phyloP scores from a whole-genome alignment of 2,329 filamentous ascomycete genomes.

The Aulographum hederae region DNA sequence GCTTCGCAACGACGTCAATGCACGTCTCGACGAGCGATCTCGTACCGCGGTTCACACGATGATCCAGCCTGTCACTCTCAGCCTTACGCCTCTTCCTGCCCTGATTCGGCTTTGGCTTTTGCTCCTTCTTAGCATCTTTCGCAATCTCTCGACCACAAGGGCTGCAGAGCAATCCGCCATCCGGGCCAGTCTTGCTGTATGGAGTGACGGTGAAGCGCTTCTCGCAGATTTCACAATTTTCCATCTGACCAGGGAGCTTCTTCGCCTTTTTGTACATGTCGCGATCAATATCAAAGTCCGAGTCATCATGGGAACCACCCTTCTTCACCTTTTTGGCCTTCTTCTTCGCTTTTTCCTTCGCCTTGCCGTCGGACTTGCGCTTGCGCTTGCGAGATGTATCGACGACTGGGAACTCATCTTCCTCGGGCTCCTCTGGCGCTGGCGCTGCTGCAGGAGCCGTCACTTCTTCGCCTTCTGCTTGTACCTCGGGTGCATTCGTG shows the following conservation, averaged over 20 bases:
- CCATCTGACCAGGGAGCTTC: constrained; percentile 66
- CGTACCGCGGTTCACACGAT: constrained; percentile 43
- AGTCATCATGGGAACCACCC: constrained; percentile 20
- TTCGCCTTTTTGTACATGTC: constrained; percentile 37
- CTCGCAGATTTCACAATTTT: constrained; percentile 68
- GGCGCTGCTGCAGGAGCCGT: constrained; percentile 17
- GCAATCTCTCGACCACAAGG: constrained; percentile 61
- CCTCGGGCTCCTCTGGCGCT: constrained; percentile 15
- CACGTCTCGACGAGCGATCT: constrained; percentile 51
- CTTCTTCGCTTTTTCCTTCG: constrained; percentile 30
- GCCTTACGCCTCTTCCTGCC: constrained; percentile 49
- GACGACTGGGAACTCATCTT: constrained; percentile 18
- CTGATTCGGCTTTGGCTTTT: constrained; percentile 22
- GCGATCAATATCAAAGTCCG: constrained; percentile 27
- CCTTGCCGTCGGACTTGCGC: constrained; percentile 21
- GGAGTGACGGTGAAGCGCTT: constrained; percentile 88
- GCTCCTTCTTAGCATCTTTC: constrained; percentile 44
- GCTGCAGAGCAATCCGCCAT: constrained; percentile 72
- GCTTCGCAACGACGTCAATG: constrained; percentile 43
- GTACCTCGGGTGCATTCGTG: constrained; percentile 14
- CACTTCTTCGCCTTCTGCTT: constrained; percentile 14
- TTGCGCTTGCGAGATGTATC: constrained; percentile 33
- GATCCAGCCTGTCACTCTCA: constrained; percentile 74
- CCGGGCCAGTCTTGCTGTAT: constrained; percentile 64
- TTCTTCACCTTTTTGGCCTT: constrained; percentile 27